Base-by-base conservation (phyloP, 164 flowering plant species). In the Vitis amurensis region DNA sequence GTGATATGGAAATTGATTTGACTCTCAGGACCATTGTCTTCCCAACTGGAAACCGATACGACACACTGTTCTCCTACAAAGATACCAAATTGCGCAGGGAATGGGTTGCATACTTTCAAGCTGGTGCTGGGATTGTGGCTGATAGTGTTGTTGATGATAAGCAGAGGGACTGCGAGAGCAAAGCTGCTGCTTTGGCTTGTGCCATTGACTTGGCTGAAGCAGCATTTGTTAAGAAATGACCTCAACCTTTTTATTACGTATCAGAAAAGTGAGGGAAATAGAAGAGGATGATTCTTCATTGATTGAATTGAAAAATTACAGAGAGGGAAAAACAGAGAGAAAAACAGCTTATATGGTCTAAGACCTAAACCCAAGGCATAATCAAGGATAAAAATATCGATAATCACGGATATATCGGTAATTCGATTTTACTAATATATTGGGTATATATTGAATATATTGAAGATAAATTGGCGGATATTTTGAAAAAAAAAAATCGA, bases 91-190 rank as follows among this genome's bases (percentile, higher is more conserved):
- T 47, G 59, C 86, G 96, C 8, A 83, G 79, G 50, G 96, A 95
- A 67, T 93, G 99, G 99, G 80, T 95, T 15, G 99, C 94, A 10
- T 84, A 95, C 76, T 88, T 95, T 55, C 98, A 95, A 77, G 83
- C 93, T n/a, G 98, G 97, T 14, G 97, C 96, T 10, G 94, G 97
- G 11, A 84, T 95, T n/a, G 95, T 93, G 44, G 97, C 96, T 2
- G 97, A 94, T 67, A 90, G 96, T 74, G 79, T 75, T 70, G 37
- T 37, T 11, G 68, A 64, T 9, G 68, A 64, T 10, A 56, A 64
- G 68, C 68, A 64, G 11, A 17, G 49, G 30, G 68, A 64, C 50
- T 50, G 68, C 10, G 68, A 64, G 17, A 51, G 51, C 37, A 64
- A 64, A 23, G 68, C 68, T 29, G 68, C 68, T 3, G 56, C 37